These are phyloP conservation scores for Spathaspora passalidarum DNA, from an alignment of 805 yeast genomes.

Conservation along the genomic window DNA sequence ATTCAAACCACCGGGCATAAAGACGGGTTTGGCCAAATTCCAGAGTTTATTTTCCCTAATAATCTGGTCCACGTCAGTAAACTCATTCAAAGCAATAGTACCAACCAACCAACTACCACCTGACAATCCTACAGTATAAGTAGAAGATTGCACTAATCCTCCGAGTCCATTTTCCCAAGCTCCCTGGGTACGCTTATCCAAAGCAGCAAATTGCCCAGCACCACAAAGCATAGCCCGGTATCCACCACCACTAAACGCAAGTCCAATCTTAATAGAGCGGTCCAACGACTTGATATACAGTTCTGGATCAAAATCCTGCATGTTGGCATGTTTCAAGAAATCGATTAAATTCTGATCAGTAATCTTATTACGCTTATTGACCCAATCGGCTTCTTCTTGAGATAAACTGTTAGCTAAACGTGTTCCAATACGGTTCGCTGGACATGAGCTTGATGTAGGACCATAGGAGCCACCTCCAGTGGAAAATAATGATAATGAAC, in stretches of 20 bases:
- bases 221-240: constrained; percentile 40
- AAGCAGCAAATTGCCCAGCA: constrained; percentile 40
- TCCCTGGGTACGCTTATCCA: constrained; percentile 34
- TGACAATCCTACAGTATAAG: constrained; percentile 38
- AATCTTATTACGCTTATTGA: constrained; percentile 42
- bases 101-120: constrained; percentile 44
- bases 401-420: constrained; percentile 51
- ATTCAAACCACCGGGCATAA: constrained; percentile 62
- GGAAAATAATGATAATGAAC: too few species aligned
- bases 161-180: constrained; percentile 32
- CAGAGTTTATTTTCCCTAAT: constrained; percentile 49
- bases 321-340: constrained; percentile 44
- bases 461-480: too few species aligned
- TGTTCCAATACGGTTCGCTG: constrained; percentile 27
- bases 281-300: constrained; percentile 28
- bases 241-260: constrained; percentile 39
- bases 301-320: constrained; percentile 47
- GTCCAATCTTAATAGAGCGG: constrained; percentile 29
- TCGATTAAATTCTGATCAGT: constrained; percentile 44
- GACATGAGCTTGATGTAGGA: too few species aligned
- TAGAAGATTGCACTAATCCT: constrained; percentile 37
- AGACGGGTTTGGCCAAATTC: constrained; percentile 62
- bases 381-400: constrained; percentile 50
- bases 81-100: constrained; percentile 34
- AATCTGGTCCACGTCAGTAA: constrained; percentile 31